Evolutionary conservation across 805 yeast species (phyloP).

Genomic region (Nakazawaea siamensis): DNA sequence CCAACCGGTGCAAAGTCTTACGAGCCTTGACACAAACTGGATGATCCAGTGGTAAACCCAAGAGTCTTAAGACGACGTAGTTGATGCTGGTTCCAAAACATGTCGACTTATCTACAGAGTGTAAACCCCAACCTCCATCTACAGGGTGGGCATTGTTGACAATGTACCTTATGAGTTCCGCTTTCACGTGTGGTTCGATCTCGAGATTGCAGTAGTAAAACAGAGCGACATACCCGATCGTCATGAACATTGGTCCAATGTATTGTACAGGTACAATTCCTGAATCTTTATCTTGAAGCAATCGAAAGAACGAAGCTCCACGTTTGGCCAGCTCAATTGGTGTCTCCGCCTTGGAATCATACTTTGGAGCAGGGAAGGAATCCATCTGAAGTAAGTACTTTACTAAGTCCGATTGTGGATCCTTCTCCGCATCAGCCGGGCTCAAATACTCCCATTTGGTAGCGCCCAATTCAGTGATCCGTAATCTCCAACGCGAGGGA

Average conservation of each 20-base stretch:
- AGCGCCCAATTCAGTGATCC: slow-evolving; percentile 63
- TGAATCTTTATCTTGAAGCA: slow-evolving; percentile 64
- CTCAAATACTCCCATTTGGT: slow-evolving; percentile 71
- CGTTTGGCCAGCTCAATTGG: slow-evolving; percentile 59
- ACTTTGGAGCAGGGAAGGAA: slow-evolving; percentile 22
- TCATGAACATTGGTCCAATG: slow-evolving; percentile 97
- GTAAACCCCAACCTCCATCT: slow-evolving; percentile 99
- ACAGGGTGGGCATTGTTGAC: slow-evolving; percentile 94
- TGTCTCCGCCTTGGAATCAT: slow-evolving; percentile 22
- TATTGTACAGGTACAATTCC: slow-evolving; percentile 91
- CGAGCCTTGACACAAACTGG: slow-evolving; percentile 75
- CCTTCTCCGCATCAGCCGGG: slow-evolving; percentile 26
- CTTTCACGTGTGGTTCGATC: slow-evolving; percentile 56
- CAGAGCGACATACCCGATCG: slow-evolving; percentile 78
- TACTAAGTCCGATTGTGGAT: slow-evolving; percentile 47
- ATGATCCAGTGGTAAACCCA: slow-evolving; percentile 71
- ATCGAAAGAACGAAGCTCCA: slow-evolving; percentile 62
- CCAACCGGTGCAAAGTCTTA: slow-evolving; percentile 55
- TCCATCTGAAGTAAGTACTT: slow-evolving; percentile 43
- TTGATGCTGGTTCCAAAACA: slow-evolving; percentile 91
- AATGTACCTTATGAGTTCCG: slow-evolving; percentile 75
- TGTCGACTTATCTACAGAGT: slow-evolving; percentile 85
- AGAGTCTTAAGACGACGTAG: slow-evolving; percentile 70
- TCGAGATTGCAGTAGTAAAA: slow-evolving; percentile 60
- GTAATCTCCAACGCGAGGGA: slow-evolving; percentile 63